Evolutionary conservation across 2,329 filamentous ascomycete species (phyloP), one percentile per base, ranked within the genome.

Genomic region (Penicillium fuscoglaucum): DNA sequence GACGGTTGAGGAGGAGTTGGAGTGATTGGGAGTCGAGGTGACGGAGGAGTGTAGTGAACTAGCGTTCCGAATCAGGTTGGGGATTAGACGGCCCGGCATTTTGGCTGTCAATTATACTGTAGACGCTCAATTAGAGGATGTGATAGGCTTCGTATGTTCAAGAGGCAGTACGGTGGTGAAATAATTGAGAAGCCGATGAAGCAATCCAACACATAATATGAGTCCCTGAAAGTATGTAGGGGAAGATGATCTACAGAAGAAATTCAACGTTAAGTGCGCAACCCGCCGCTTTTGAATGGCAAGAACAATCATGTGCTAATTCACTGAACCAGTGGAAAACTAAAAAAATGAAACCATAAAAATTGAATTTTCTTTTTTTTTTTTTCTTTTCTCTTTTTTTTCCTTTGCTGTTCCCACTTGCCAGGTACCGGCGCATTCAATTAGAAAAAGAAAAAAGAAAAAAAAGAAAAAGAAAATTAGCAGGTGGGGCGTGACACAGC

Each of bases 61-160:
- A 49, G 72, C 70, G 55, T 71, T 68, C 64, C 75, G 71, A 59
- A 77, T 72, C 54, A 77, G 69, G 65, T 66, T 76, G 64, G 75
- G 67, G 58, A 77, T 69, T 31, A 77, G 66, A 63, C 75, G 74
- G 64, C 75, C 75, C 50, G 75, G 75, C 75, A 77, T 77, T 35
- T 57, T 71, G 66, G 60, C 33, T 26, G 41, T 45, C 39, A 40
- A 43, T 49, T 29, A n/a, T 28, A 33, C 50, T 35, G 35, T 52
- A 55, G 35, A 55, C 26, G 50, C 17, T 43, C 29, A 35, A 43
- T 39, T 17, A 13, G 39, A 39, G 33, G 19, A 21, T 50, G 19
- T 44, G 48, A n/a, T 35, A 31, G 29, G 39, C 9, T 39, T 45
- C 12, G 39, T 45, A 39, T 58, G 31, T 41, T 67, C 55, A 70